Evolutionary conservation across 257 asterid species (phyloP).

Genomic region (Ehretia macrophylla): DNA sequence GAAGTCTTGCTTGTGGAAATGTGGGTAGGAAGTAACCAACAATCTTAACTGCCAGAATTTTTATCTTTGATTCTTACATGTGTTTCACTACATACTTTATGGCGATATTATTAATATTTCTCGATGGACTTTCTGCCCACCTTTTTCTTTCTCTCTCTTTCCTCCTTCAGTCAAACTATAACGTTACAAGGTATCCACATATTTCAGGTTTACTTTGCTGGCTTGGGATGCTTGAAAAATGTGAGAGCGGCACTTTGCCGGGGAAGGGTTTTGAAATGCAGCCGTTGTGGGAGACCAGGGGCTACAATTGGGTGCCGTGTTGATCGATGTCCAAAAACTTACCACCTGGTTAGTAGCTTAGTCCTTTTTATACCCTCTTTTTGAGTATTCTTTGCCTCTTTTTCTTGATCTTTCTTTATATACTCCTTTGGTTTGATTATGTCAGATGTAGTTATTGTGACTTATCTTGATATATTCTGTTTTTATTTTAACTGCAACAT

Average conservation of each 20-base stretch:
- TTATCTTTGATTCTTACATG: too few species aligned
- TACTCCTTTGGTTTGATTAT: background rate
- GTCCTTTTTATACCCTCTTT: slow-evolving; percentile 10
- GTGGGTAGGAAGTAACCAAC: slow-evolving; percentile 33
- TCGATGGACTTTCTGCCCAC: slow-evolving; percentile 3
- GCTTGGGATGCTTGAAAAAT: slow-evolving; percentile 96
- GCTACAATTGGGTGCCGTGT: slow-evolving; percentile 99
- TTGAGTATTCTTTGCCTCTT: background rate
- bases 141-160: slow-evolving; percentile 15
- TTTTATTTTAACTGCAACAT: slow-evolving; percentile 4
- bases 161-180: background rate
- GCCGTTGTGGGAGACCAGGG: slow-evolving; percentile 94
- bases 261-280: slow-evolving; percentile 92
- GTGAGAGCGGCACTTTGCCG: slow-evolving; percentile 96
- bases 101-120: background rate
- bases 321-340: slow-evolving; percentile 97
- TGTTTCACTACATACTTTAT: slow-evolving; percentile 6
- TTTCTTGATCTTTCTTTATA: background rate
- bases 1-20: slow-evolving; percentile 36
- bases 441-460: slow-evolving; percentile 5
- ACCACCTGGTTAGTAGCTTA: slow-evolving; percentile 71
- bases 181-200: slow-evolving; percentile 12
- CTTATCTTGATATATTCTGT: background rate
- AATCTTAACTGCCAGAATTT: slow-evolving; percentile 22
- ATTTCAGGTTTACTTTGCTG: slow-evolving; percentile 95